phyloP scores from a whole-genome alignment of 441 rosid species.

The Eruca vesicaria region DNA sequence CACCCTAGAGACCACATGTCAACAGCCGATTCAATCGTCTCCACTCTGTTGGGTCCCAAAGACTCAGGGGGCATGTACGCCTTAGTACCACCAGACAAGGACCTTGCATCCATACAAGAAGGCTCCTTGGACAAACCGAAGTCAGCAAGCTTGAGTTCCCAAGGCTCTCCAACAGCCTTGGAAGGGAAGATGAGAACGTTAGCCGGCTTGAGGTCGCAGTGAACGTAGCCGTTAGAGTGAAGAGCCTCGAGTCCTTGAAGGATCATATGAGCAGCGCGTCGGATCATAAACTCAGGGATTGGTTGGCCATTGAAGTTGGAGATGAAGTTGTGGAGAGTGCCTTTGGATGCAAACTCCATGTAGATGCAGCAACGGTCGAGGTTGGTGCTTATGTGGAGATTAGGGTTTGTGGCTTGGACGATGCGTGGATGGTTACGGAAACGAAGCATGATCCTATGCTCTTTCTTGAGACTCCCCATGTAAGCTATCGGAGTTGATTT shows the following conservation, averaged over 20 bases:
- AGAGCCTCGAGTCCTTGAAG: constrained; percentile 16
- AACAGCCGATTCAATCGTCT: background rate
- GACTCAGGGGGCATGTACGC: constrained; percentile 13
- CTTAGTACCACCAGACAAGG: background rate
- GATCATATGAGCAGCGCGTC: background rate
- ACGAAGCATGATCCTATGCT: constrained; percentile 1
- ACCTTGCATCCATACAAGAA: background rate
- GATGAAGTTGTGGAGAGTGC: constrained; percentile 6
- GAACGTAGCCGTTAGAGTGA: constrained; percentile 16
- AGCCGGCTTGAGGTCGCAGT: constrained; percentile 24
- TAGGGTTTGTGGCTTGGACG: background rate
- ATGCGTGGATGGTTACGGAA: constrained; percentile 2
- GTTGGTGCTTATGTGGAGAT: background rate
- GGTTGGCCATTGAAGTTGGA: background rate
- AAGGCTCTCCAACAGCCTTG: background rate
- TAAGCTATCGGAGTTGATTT: background rate
- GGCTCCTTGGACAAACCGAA: constrained; percentile 1
- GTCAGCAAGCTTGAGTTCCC: background rate
- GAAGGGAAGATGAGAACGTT: constrained; percentile 11
- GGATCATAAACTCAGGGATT: background rate
- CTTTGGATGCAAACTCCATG: constrained; percentile 16
- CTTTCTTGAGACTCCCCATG: background rate
- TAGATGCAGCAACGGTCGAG: background rate
- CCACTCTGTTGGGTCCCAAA: background rate
- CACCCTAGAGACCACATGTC: constrained; percentile 14